Evolutionary conservation across 1,284 basidiomycete species (phyloP).

Genomic region (Naganishia cerealis): DNA sequence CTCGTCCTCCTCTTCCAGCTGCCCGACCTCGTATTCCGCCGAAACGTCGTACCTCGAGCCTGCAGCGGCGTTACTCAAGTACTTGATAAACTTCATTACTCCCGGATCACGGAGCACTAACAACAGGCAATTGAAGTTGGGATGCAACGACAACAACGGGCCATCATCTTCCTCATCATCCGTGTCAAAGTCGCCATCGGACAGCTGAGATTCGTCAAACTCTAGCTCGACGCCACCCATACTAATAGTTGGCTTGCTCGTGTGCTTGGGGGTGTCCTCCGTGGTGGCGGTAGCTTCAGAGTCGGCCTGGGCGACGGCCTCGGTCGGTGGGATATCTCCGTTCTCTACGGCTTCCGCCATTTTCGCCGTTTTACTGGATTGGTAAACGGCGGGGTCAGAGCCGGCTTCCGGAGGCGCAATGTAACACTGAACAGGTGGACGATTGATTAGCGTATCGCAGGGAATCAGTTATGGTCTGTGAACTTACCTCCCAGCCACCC

Average conservation of each 20-base stretch:
- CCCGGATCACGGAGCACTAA: conserved; percentile 89
- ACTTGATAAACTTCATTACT: conserved; percentile 91
- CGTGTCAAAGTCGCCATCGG: conserved; percentile 52
- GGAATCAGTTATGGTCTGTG: not conserved
- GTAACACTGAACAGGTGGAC: conserved; percentile 66
- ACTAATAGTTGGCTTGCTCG: conserved; percentile 39
- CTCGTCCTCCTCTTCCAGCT: conserved; percentile 55
- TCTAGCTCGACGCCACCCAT: conserved; percentile 51
- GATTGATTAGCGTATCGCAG: not conserved
- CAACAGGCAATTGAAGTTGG: conserved; percentile 84
- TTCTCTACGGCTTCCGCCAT: conserved; percentile 46
- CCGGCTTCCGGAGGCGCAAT: conserved; percentile 90
- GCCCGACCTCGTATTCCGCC: conserved; percentile 77
- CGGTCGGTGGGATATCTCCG: conserved; percentile 42
- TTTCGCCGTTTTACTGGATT: conserved; percentile 59
- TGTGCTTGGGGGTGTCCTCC: conserved; percentile 50
- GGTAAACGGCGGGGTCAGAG: conserved; percentile 91
- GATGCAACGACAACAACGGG: conserved; percentile 83
- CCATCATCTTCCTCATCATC: conserved; percentile 71
- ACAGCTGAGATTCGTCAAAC: conserved; percentile 54
- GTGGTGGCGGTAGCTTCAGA: conserved; percentile 34
- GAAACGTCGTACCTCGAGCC: conserved; percentile 88
- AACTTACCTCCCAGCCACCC: conserved; percentile 86
- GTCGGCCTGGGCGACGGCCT: conserved; percentile 35
- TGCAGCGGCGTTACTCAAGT: conserved; percentile 79